These are phyloP conservation scores for Tolypocladium paradoxum DNA, from an alignment of 2,329 filamentous ascomycete genomes.

Conservation along the genomic window DNA sequence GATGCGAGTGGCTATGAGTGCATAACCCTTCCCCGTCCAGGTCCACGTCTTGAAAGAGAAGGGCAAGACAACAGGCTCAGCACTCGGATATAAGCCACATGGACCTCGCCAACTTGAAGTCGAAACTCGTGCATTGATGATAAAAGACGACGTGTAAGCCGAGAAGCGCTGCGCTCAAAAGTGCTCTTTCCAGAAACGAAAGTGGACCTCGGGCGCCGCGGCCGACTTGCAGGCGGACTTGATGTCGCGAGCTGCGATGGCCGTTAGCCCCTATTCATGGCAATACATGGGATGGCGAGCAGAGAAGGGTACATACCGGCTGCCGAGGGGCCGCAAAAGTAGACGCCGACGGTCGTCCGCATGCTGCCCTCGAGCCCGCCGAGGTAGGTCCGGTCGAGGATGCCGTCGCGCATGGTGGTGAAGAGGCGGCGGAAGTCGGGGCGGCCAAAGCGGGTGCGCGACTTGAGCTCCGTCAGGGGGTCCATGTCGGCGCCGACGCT, in stretches of 20 bases:
- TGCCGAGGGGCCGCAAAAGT: conserved; percentile 87
- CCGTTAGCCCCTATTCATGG: conserved; percentile 19
- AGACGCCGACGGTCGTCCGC: conserved; percentile 84
- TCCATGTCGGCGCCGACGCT: conserved; percentile 81
- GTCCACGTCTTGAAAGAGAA: not conserved
- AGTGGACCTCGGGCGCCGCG: conserved; percentile 69
- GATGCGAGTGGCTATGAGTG: not conserved
- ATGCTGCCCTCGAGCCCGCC: conserved; percentile 66
- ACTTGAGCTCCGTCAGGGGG: conserved; percentile 82
- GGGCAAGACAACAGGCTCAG: not conserved
- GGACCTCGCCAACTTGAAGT: not conserved
- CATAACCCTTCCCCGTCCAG: not conserved
- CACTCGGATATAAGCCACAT: not conserved
- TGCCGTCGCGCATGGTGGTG: conserved; percentile 75
- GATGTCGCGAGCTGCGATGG: conserved; percentile 64
- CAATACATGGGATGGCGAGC: not conserved
- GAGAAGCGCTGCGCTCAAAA: conserved; percentile 32
- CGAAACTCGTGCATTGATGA: not conserved
- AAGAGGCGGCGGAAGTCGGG: conserved; percentile 82
- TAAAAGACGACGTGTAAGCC: not conserved
- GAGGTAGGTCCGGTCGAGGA: conserved; percentile 76
- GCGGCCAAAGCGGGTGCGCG: conserved; percentile 86
- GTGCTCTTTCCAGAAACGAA: conserved; percentile 99
- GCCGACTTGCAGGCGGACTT: conserved; percentile 67
- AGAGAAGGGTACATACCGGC: conserved; percentile 34